Evolutionary conservation across 108 stramenopile species (phyloP).

Genomic region (Nitzschia palea): DNA sequence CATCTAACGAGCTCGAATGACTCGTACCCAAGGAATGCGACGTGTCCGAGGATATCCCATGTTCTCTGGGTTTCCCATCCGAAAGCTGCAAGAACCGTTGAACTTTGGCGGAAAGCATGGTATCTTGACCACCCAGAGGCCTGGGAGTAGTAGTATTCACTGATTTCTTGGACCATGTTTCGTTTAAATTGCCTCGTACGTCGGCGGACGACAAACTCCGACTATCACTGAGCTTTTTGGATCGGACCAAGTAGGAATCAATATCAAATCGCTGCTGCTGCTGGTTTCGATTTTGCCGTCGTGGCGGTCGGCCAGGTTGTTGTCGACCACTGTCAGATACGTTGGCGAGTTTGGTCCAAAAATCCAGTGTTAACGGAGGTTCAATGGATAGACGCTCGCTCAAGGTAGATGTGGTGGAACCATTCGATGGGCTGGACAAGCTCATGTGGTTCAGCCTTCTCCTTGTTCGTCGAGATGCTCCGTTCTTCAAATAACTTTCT

Average conservation of each 20-base stretch:
- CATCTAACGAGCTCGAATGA: too few species aligned
- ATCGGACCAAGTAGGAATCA: not conserved
- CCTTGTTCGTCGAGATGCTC: not conserved
- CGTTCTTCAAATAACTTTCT: not conserved
- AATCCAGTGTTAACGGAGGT: not conserved
- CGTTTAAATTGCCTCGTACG: not conserved
- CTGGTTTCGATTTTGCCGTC: not conserved
- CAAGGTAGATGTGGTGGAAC: not conserved
- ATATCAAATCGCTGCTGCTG: too few species aligned
- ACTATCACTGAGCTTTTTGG: not conserved
- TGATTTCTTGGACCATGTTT: not conserved
- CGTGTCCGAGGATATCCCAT: too few species aligned
- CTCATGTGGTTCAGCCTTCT: constrained; percentile 5
- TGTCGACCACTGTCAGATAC: not conserved
- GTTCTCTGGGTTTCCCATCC: not conserved
- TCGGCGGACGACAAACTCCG: not conserved
- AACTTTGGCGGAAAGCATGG: not conserved
- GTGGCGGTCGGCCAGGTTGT: not conserved
- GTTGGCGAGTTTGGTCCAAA: not conserved
- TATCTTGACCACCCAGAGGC: not conserved
- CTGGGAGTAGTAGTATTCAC: not conserved
- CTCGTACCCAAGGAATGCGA: too few species aligned
- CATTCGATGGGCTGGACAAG: not conserved
- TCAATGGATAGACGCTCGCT: not conserved
- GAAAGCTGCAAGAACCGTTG: not conserved